Evolutionary conservation across 2,329 filamentous ascomycete genomes (phyloP), one percentile per base, ranked within the genome.

Genomic region (Ophiostoma ips): DNA sequence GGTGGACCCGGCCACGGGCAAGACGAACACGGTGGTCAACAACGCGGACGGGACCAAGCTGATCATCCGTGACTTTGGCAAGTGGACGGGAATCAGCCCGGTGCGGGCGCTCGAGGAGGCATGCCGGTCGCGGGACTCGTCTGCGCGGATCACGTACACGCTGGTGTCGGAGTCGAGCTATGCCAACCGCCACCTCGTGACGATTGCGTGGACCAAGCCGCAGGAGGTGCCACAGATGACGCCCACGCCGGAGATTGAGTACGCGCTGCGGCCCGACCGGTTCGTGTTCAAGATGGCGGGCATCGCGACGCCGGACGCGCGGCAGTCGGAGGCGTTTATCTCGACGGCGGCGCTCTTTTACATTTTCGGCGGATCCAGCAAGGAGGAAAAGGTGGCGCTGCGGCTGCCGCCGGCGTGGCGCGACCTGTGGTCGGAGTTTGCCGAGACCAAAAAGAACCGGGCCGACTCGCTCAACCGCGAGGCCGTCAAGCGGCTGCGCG

Each of bases 261-360:
- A 69, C 12, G 62, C 64, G 21, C 63, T 68, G 11, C 68, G 70
- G 13, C 67, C 75, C 5, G 72, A 66, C 16, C 70, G 71, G 33
- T 78, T 83, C 21, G 76, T 70, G 11, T 79, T 92, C 57, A 83
- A 81, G 38, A 95, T 95, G 83, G 71, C 68, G 4, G 72, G 74
- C 0, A 66, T 94, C 40, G 84, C 87, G 11, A 83, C 87, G 0
- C 79, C 87, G 0, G 83, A 87, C 49, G 58, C 72, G 12, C 79
- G 81, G 55, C 89, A 98, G 62, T 94, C 92, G 6, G 89, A 96
- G 63, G 82, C 83, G 1, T 96, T 83, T 58, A 75, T 92, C 38
- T 85, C 88, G 6, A 94, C 88, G 0, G 73, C 79, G 12, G 87
- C 84, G 2, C 68, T 98, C 1, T 95, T 94, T 62, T 74, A 85